A percentile compares a stretch with the other conserved stretches of the same genome.
phyloP scores from a whole-genome alignment of 148 eudicot genomes.

The Simmondsia chinensis region DNA sequence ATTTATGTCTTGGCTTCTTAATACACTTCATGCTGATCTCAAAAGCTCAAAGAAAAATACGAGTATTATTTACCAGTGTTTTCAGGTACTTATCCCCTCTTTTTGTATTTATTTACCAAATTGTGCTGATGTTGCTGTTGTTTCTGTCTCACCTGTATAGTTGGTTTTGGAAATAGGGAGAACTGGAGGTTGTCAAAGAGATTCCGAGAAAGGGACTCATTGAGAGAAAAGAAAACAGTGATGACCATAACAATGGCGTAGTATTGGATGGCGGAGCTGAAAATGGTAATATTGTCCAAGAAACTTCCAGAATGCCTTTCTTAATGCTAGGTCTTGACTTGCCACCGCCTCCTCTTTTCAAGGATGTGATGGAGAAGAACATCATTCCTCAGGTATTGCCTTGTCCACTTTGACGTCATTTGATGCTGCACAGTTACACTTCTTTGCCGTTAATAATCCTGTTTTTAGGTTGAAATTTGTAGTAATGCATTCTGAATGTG shows the following conservation, averaged over 20 bases:
- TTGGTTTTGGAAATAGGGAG: slow-evolving; percentile 48
- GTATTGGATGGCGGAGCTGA: slow-evolving; percentile 36
- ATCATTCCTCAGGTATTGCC: slow-evolving; percentile 85
- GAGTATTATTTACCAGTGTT: slow-evolving; percentile 81
- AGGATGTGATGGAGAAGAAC: slow-evolving; percentile 93
- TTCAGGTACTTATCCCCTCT: slow-evolving; percentile 55
- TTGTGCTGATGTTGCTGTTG: neutral
- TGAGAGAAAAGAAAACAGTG: slow-evolving; percentile 32
- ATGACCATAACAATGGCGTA: slow-evolving; percentile 24
- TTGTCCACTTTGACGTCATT: neutral
- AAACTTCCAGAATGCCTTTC: slow-evolving; percentile 84
- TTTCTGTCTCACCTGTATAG: neutral
- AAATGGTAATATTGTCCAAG: slow-evolving; percentile 24
- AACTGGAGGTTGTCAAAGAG: slow-evolving; percentile 88
- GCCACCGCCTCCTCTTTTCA: slow-evolving; percentile 92
- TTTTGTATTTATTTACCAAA: neutral
- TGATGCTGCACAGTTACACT: neutral
- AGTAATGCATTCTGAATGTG: no score
- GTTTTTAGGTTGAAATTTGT: no score
- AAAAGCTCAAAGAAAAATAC: slow-evolving; percentile 51
- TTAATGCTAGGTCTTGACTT: slow-evolving; percentile 95
- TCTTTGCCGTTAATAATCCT: no score
- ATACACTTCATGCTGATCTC: slow-evolving; percentile 69
- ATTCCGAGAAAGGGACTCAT: slow-evolving; percentile 27
- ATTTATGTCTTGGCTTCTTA: slow-evolving; percentile 95